Base-by-base conservation (phyloP, 2,329 filamentous ascomycete species). In the Diaporthe ampelina region DNA sequence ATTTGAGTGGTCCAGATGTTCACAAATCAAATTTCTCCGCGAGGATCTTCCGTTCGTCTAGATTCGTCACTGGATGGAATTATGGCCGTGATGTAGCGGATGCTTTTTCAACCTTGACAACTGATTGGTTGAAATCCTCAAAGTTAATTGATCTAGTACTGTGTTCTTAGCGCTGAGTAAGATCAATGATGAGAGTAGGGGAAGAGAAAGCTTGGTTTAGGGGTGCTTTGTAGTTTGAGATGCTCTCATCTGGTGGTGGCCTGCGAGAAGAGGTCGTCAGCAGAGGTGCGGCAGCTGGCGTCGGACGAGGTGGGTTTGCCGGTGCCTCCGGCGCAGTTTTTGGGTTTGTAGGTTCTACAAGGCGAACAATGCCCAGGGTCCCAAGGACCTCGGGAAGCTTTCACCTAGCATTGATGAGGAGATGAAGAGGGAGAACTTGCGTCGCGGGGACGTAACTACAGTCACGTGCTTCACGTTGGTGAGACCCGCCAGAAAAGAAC, bases 1-100 rank as follows among this genome's bases (percentile, higher is more conserved):
- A 57, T 57, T 15, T 57, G 54, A 57, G 54, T 57, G 26, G 54
- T 57, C 54, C 54, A 21, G 54, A 19, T 29, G 32, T 21, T 57
- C 15, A 8, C 29, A 11, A 57, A 4, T 57, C 17, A 32, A 32
- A 10, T 0, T 57, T 57, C 54, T 57, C 29, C 54, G 29, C 54
- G 35, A 35, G 17, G 26, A 57, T 57, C 17, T 57, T 29, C 19
- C 9, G 29, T 35, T 57, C 29, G 54, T 57, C 26, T 21, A 57
- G 54, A 57, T 21, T 11, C n/a, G 17, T 21, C 26, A 7, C 54
- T 35, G 54, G 13, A 11, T 26, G 17, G 8, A 57, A 35, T 17
- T 35, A 5, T 35, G 54, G 26, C 54, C 17, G 8, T 26, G 15
- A 57, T 11, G 29, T 15, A 57, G 29, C 54, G 35, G 54, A 57